Base-by-base conservation (phyloP, 2,329 filamentous ascomycete genomes). In the Neonectria coccinea region DNA sequence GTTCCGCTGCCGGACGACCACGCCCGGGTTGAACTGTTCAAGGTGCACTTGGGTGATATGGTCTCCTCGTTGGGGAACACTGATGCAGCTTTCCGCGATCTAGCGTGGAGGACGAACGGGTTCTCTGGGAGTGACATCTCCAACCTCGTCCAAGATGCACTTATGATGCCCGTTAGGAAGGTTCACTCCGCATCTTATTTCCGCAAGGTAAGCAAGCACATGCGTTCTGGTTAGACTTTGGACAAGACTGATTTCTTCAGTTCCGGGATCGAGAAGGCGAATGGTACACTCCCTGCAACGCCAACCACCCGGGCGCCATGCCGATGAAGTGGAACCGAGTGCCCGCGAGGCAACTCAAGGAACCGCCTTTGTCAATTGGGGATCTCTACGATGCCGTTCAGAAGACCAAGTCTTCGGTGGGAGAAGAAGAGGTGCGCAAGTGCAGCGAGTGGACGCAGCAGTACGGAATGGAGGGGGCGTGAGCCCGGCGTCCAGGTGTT, bases 221-320 rank as follows among this genome's bases (percentile, higher is more conserved):
- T n/a, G 8, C 1, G 4, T 9, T 16, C 5, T 18, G 14, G 4
- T 5, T 14, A 10, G 18, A 36, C 4, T 29, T 4, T 9, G 12
- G 45, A 20, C 33, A 33, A 48, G 20, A 20, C n/a, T 59, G 5
- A 50, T 9, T 1, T 11, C 5, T 39, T 16, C 3, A 67, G 64
- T 31, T 55, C 39, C 64, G 39, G 3, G 64, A 67, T 41, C 12
- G 9, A 8, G 18, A 61, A 9, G 64, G 61, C 9, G 61, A 64
- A 18, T 67, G 60, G 64, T 67, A 61, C 44, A 61, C 64, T 8
- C 64, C 64, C 22, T 67, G 64, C 44, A 55, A 51, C 18, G 22
- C 56, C 4, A n/a, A 4, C 11, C 41, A 59, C n/a, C 16, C 1
- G 10, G 53, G 50, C 5, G 60, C 64, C 8, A 27, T 58, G 31